Evolutionary conservation across 768 basidiomycete genomes (phyloP).

Genomic region (Rhizopogon vulgaris): DNA sequence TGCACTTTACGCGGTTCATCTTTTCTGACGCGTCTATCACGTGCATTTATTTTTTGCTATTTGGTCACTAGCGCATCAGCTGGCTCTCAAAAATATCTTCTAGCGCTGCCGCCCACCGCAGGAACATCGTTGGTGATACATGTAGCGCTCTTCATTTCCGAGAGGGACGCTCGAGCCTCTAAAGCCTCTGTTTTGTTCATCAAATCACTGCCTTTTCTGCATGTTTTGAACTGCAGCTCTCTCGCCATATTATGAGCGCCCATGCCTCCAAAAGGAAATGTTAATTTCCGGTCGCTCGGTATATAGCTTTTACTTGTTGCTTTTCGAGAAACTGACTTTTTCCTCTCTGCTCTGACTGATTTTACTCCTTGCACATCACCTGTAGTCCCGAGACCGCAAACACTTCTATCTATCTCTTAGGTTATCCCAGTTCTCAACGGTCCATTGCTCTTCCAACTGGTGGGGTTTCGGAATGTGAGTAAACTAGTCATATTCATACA

Average conservation of each 20-base stretch:
- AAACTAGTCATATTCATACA: not conserved
- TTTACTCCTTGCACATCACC: not conserved
- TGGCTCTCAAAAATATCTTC: too few species aligned
- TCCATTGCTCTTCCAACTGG: not conserved
- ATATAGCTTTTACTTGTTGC: constrained; percentile 15
- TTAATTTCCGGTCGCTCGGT: constrained; percentile 26
- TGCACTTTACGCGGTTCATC: constrained; percentile 22
- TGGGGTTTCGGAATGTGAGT: not conserved
- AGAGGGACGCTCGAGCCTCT: not conserved
- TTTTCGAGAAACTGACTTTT: not conserved
- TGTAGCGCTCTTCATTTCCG: not conserved
- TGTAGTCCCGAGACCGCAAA: not conserved
- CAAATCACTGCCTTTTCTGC: too few species aligned
- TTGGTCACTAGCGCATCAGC: too few species aligned
- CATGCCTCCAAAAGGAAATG: not conserved
- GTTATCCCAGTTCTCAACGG: not conserved
- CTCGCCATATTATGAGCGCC: constrained; percentile 6
- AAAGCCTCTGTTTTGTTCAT: not conserved
- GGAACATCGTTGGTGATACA: not conserved
- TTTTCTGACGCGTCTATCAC: constrained; percentile 26
- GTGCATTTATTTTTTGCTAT: constrained; percentile 25
- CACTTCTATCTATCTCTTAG: not conserved
- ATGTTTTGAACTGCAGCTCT: too few species aligned
- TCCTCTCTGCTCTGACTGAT: not conserved
- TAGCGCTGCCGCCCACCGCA: not conserved